phyloP scores from a whole-genome alignment of 768 basidiomycete species.

The Amanita rubescens region DNA sequence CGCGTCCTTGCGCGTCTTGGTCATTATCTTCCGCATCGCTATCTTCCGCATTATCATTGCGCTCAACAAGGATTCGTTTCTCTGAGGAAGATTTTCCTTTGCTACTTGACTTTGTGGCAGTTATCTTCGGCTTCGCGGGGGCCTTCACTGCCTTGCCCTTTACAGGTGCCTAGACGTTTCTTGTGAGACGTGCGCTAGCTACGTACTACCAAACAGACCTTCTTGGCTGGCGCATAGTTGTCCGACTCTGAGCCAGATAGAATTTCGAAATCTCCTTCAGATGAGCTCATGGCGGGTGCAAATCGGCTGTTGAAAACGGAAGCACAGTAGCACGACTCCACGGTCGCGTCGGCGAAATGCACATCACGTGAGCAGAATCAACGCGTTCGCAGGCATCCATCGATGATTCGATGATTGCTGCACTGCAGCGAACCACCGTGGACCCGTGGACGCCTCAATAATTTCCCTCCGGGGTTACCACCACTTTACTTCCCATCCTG shows the following conservation, averaged over 20 bases:
- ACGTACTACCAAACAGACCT: conserved; percentile 23
- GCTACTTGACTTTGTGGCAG: conserved; percentile 30
- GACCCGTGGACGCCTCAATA: not conserved
- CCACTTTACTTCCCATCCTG: not conserved
- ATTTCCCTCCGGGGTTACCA: not conserved
- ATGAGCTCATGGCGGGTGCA: conserved; percentile 54
- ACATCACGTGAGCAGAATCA: not conserved
- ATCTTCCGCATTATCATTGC: conserved; percentile 54
- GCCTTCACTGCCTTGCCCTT: conserved; percentile 30
- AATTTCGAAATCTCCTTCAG: conserved; percentile 53
- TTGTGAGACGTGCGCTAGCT: not conserved
- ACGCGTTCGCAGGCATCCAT: too few relatives aligned
- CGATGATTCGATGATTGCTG: too few relatives aligned
- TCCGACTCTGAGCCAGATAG: conserved; percentile 63
- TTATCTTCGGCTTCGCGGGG: conserved; percentile 34
- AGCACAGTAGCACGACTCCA: not conserved
- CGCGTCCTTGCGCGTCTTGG: conserved; percentile 34
- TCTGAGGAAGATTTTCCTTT: conserved; percentile 52
- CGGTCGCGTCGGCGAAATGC: not conserved
- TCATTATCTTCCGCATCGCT: conserved; percentile 34
- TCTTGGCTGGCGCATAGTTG: conserved; percentile 57
- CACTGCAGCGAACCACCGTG: not conserved
- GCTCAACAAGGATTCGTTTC: conserved; percentile 65
- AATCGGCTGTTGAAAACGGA: not conserved
- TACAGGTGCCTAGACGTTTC: conserved; percentile 15